phyloP scores from a whole-genome alignment of 2,329 filamentous ascomycete species.

The Ophiostoma pallidulum region DNA sequence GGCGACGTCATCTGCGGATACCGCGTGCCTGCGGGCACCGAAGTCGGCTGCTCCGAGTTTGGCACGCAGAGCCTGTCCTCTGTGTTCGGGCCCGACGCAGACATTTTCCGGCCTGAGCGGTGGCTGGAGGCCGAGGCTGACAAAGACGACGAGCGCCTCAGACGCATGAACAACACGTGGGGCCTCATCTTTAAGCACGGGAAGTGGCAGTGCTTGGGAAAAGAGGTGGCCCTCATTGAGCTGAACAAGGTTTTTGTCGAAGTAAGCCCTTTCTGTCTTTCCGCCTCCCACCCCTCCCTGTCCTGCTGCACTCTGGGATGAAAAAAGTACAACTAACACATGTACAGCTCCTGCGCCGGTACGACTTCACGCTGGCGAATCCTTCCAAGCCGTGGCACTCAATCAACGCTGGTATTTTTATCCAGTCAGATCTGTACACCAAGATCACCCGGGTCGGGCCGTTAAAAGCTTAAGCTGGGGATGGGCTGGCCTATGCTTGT shows the following conservation, averaged over 20 bases:
- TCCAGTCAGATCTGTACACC: constrained; percentile 21
- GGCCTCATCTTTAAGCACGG: constrained; percentile 33
- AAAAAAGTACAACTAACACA: not conserved
- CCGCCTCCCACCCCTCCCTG: no score
- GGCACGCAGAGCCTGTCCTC: constrained; percentile 29
- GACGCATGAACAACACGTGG: constrained; percentile 20
- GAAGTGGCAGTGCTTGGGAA: constrained; percentile 31
- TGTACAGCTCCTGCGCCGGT: constrained; percentile 17
- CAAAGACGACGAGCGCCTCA: constrained; percentile 8
- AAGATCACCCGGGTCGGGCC: constrained; percentile 20
- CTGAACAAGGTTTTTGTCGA: constrained; percentile 27
- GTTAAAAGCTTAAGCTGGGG: not conserved
- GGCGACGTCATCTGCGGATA: constrained; percentile 30
- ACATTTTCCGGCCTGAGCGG: constrained; percentile 35
- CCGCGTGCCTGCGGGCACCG: constrained; percentile 36
- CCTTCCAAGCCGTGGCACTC: constrained; percentile 19
- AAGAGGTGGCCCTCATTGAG: constrained; percentile 34
- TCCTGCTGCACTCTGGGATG: no score
- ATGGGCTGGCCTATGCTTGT: not conserved
- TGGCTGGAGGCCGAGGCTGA: constrained; percentile 30
- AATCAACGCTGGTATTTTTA: constrained; percentile 22
- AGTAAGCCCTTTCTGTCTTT: no score
- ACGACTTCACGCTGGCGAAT: constrained; percentile 21
- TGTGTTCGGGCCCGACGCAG: constrained; percentile 29
- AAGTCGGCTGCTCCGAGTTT: constrained; percentile 34